phyloP scores from a whole-genome alignment of 257 asterid genomes.

The Nicotiana undulata region DNA sequence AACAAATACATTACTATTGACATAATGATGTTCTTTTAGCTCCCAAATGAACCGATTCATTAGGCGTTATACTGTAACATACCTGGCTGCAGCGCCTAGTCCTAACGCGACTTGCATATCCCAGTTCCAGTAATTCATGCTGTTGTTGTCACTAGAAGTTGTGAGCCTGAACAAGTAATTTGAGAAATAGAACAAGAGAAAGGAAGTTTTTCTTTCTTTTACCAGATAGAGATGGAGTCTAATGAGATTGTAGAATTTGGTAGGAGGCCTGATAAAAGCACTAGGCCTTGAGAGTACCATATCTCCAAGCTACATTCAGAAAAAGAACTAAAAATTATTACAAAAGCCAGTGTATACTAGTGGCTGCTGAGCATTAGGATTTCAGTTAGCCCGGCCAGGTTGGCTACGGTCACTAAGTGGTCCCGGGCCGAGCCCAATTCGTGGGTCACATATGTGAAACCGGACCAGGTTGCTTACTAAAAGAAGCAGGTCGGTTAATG shows the following conservation, averaged over 20 bases:
- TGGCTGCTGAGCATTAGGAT: neutral
- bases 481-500: neutral
- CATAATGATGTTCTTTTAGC: neutral
- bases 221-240: slow-evolving; percentile 29
- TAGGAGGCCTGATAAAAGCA: slow-evolving; percentile 26
- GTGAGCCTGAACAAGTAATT: neutral
- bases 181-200: neutral
- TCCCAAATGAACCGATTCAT: neutral
- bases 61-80: neutral
- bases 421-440: neutral
- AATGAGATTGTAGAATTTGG: slow-evolving; percentile 22
- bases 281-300: slow-evolving; percentile 32
- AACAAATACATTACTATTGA: neutral
- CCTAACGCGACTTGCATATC: slow-evolving; percentile 25
- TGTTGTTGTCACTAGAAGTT: neutral
- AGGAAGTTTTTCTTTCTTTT: neutral
- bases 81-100: slow-evolving; percentile 25
- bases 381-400: neutral
- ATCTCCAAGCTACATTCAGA: slow-evolving; percentile 24
- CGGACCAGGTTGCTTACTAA: neutral
- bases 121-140: slow-evolving; percentile 34
- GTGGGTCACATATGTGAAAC: neutral
- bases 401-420: neutral
- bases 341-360: neutral
- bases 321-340: neutral